Evolutionary conservation across 2,329 filamentous ascomycete species (phyloP).

Genomic region (Beauveria varroae): DNA sequence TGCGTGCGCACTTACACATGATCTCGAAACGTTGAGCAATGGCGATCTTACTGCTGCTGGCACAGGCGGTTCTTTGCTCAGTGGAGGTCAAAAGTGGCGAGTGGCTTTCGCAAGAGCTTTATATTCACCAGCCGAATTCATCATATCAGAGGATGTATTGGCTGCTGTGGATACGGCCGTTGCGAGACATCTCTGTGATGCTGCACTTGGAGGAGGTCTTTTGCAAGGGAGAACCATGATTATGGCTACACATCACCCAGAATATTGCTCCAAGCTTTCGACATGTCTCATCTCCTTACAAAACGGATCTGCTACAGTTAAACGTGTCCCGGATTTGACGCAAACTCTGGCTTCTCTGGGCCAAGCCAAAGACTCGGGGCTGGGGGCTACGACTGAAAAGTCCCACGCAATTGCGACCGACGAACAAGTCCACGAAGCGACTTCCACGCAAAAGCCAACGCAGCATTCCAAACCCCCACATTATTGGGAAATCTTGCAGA

Average conservation of each 20-base stretch:
- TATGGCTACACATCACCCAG: conserved; percentile 13
- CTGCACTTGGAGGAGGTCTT: conserved; percentile 5
- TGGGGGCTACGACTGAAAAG: not conserved
- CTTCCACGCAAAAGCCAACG: not conserved
- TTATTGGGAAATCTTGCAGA: not conserved
- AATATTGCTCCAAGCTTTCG: conserved; percentile 6
- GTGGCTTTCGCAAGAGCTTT: conserved; percentile 65
- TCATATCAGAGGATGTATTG: conserved; percentile 70
- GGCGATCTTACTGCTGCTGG: conserved; percentile 68
- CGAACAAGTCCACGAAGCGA: not conserved
- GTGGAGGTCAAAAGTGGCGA: conserved; percentile 68
- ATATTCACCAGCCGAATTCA: conserved; percentile 62
- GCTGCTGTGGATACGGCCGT: conserved; percentile 62
- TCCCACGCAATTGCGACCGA: not conserved
- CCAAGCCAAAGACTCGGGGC: not conserved
- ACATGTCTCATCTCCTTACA: not conserved
- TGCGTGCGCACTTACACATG: conserved; percentile 61
- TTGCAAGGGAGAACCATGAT: conserved; percentile 12
- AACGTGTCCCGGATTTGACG: not conserved
- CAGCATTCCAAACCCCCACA: not conserved
- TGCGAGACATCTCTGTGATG: conserved; percentile 5
- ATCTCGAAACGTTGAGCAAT: conserved; percentile 61
- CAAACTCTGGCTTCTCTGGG: not conserved
- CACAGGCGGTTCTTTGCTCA: conserved; percentile 68
- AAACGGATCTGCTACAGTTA: not conserved